Conservation (phyloP, 495 filamentous ascomycete genomes). For the Hypoxylon perforatum region DNA sequence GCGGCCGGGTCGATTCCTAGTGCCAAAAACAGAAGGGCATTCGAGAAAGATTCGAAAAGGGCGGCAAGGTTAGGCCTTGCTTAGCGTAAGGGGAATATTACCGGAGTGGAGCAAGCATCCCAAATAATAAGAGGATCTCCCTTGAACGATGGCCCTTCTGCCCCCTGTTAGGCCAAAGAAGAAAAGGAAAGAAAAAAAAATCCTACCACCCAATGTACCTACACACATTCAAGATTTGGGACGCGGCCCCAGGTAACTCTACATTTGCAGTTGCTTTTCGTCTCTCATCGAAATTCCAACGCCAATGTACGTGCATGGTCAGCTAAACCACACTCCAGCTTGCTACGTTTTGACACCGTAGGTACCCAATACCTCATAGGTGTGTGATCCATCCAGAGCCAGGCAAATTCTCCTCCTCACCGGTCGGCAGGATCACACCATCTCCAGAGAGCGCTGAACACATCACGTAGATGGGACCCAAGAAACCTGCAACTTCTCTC, state of each 20-base stretch:
- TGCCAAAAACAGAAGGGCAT: slow-evolving; percentile 37
- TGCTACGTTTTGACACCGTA: slow-evolving; percentile 36
- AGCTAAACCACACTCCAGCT: slow-evolving; percentile 26
- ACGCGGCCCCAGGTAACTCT: slow-evolving; percentile 14
- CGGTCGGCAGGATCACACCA: slow-evolving; percentile 41
- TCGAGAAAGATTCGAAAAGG: slow-evolving; percentile 50
- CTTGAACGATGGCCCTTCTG: slow-evolving; percentile 26
- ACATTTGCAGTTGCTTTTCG: slow-evolving; percentile 39
- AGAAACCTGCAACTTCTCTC: slow-evolving; percentile 32
- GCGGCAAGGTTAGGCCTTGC: slow-evolving; percentile 43
- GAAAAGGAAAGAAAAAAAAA: slow-evolving; percentile 30
- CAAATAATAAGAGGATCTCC: slow-evolving; percentile 46
- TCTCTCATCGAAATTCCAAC: slow-evolving; percentile 29
- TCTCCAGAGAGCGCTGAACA: slow-evolving; percentile 41
- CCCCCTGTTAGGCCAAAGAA: slow-evolving; percentile 22
- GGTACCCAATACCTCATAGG: slow-evolving; percentile 39
- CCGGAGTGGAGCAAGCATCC: slow-evolving; percentile 44
- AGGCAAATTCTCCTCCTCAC: slow-evolving; percentile 25
- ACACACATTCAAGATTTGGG: slow-evolving; percentile 19
- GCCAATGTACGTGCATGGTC: slow-evolving; percentile 21
- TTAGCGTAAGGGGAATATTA: slow-evolving; percentile 50
- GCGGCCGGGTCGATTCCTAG: slow-evolving; percentile 44
- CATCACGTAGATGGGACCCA: slow-evolving; percentile 41
- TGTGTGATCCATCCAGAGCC: slow-evolving; percentile 31
- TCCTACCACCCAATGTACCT: slow-evolving; percentile 3